These are phyloP conservation scores for Cystofilobasidium bisporidii DNA, from an alignment of 768 basidiomycete genomes.

Conservation along the genomic window DNA sequence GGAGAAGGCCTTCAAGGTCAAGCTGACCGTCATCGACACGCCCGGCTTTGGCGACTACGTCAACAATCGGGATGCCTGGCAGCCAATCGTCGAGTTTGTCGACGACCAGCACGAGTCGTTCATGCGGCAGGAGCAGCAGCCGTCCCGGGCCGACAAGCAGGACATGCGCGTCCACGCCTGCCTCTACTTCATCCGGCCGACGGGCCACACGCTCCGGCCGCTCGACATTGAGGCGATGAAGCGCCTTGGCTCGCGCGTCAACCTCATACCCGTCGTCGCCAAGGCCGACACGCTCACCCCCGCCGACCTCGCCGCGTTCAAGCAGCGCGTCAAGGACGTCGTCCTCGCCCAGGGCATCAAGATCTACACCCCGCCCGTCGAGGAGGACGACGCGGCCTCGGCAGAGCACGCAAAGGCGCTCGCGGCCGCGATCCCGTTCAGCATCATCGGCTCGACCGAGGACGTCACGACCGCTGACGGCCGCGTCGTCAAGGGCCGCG, in stretches of 20 bases:
- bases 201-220: slow-evolving; percentile 96
- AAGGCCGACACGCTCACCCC: slow-evolving; percentile 97
- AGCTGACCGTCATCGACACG: slow-evolving; percentile 96
- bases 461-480: slow-evolving; percentile 89
- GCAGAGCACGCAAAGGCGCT: slow-evolving; percentile 82
- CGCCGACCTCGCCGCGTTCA: slow-evolving; percentile 80
- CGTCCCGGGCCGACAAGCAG: slow-evolving; percentile 84
- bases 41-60: slow-evolving; percentile 99
- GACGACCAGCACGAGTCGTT: slow-evolving; percentile 92
- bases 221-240: slow-evolving; percentile 99
- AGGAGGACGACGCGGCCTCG: slow-evolving; percentile 72
- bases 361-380: slow-evolving; percentile 87
- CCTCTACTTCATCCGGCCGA: slow-evolving; percentile 90
- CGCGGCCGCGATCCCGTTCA: slow-evolving; percentile 90
- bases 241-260: slow-evolving; percentile 92
- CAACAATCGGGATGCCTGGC: slow-evolving; percentile 94
- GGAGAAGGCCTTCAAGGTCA: slow-evolving; percentile 98
- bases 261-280: slow-evolving; percentile 92
- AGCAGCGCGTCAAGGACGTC: slow-evolving; percentile 79
- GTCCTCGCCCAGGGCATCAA: slow-evolving; percentile 84
- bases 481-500: slow-evolving; percentile 86
- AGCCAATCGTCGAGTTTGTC: slow-evolving; percentile 95
- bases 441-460: slow-evolving; percentile 93
- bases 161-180: slow-evolving; percentile 95
- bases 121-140: slow-evolving; percentile 98